Conservation (phyloP, 169 alveolate species). For the Eimeria praecox region DNA sequence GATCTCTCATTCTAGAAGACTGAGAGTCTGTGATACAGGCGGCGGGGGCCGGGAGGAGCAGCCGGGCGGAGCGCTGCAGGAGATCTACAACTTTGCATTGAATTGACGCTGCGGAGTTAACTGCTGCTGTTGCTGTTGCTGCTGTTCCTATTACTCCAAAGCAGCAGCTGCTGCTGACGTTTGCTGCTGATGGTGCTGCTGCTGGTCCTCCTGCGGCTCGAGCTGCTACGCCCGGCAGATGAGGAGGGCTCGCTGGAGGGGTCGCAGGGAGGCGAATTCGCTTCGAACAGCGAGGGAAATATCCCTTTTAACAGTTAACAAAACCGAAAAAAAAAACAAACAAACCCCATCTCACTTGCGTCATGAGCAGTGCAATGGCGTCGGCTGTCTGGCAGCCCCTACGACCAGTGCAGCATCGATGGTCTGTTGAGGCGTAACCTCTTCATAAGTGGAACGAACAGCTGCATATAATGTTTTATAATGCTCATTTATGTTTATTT, state of each 20-base stretch:
- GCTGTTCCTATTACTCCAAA: not conserved
- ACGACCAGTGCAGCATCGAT: conserved; percentile 16
- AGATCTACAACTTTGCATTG: not conserved
- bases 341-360: not conserved
- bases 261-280: not conserved
- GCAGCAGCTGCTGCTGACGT: not conserved
- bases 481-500: not conserved
- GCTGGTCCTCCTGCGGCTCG: conserved; percentile 9
- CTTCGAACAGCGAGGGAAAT: not conserved
- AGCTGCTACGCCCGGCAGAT: not conserved
- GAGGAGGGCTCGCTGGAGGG: not conserved
- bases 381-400: conserved; percentile 41
- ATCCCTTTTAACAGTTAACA: not conserved
- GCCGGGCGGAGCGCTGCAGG: not conserved
- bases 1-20: not conserved
- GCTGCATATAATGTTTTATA: too few relatives aligned
- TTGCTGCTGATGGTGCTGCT: not conserved
- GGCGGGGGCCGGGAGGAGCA: not conserved
- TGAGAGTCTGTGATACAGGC: not conserved
- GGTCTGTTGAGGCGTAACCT: not conserved
- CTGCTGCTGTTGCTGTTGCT: not conserved
- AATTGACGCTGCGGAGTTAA: not conserved
- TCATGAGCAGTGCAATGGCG: not conserved
- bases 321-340: not conserved
- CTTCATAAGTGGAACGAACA: too few relatives aligned